Percentiles rank a stretch among this genome's conserved stretches.
Conservation (phyloP, 345 rosid species). For the Odontarrhena argentea region DNA sequence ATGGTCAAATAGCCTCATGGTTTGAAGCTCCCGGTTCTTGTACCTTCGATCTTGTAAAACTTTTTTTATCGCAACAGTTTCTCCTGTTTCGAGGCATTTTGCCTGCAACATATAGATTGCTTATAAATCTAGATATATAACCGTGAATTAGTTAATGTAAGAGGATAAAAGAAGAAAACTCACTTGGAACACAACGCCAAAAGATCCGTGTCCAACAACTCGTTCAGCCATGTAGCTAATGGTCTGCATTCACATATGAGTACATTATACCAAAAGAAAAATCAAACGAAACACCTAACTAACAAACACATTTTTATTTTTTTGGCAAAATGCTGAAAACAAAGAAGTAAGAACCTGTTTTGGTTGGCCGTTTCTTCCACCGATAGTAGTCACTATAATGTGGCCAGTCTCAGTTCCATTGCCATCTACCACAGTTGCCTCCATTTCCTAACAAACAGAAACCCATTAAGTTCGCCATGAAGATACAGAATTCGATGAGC, state of each 20-base stretch:
- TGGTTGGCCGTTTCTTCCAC: slow-evolving; percentile 95
- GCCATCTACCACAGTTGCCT: slow-evolving; percentile 83
- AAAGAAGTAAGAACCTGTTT: slow-evolving; percentile 62
- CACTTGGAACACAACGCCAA: slow-evolving; percentile 98
- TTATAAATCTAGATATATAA: not conserved
- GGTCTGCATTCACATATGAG: slow-evolving; percentile 55
- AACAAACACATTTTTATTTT: not conserved
- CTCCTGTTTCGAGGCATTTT: slow-evolving; percentile 93
- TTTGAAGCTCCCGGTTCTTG: slow-evolving; percentile 96
- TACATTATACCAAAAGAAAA: not conserved
- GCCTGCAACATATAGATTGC: slow-evolving; percentile 52
- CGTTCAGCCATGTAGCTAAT: slow-evolving; percentile 99
- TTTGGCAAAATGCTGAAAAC: not conserved
- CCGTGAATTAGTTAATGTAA: not conserved
- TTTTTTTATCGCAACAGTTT: slow-evolving; percentile 96
- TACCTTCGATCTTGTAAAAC: slow-evolving; percentile 96
- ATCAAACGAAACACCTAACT: not conserved
- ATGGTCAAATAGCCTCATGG: slow-evolving; percentile 98
- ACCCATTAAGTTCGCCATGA: too few species aligned
- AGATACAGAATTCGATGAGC: too few species aligned
- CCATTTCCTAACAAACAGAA: slow-evolving; percentile 82
- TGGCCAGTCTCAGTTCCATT: slow-evolving; percentile 94
- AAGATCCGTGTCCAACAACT: slow-evolving; percentile 95
- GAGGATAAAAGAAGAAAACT: slow-evolving; percentile 14
- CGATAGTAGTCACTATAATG: slow-evolving; percentile 93